phyloP scores from a whole-genome alignment of 306 rosid genomes.

The Citrullus colocynthis region DNA sequence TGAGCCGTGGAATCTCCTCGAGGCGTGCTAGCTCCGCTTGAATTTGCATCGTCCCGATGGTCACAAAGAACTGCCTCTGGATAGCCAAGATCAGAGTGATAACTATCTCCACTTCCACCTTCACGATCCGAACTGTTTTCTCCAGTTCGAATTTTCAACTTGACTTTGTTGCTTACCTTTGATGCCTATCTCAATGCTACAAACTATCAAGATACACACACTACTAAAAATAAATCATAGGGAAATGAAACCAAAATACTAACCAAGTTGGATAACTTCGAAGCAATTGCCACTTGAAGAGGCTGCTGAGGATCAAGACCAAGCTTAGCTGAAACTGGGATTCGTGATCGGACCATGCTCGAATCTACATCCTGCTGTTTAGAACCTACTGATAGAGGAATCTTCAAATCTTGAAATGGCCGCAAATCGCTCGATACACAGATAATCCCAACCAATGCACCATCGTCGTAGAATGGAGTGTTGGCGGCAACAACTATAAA shows the following conservation, averaged over 20 bases:
- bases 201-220: conserved; percentile 27
- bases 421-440: conserved; percentile 63
- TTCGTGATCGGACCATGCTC: conserved; percentile 28
- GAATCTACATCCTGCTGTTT: conserved; percentile 30
- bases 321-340: conserved; percentile 38
- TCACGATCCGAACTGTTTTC: conserved; percentile 54
- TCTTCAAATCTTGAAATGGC: conserved; percentile 49
- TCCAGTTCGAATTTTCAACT: conserved; percentile 52
- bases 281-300: conserved; percentile 63
- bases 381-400: conserved; percentile 16
- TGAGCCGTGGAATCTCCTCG: conserved; percentile 59
- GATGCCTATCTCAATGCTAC: conserved; percentile 58
- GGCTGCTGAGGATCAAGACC: conserved; percentile 92
- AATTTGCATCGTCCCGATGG: conserved; percentile 74
- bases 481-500: conserved; percentile 40
- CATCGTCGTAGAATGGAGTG: conserved; percentile 82
- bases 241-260: conserved; percentile 28
- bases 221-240: conserved; percentile 18
- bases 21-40: conserved; percentile 94
- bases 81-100: conserved; percentile 48
- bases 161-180: conserved; percentile 84
- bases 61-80: conserved; percentile 38
- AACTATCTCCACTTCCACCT: conserved; percentile 59
- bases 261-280: conserved; percentile 86
- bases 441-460: conserved; percentile 53